A percentile compares a stretch with the other conserved stretches of the same genome.
Conservation (phyloP, 2,329 filamentous ascomycete genomes). For the Botrytis porri region DNA sequence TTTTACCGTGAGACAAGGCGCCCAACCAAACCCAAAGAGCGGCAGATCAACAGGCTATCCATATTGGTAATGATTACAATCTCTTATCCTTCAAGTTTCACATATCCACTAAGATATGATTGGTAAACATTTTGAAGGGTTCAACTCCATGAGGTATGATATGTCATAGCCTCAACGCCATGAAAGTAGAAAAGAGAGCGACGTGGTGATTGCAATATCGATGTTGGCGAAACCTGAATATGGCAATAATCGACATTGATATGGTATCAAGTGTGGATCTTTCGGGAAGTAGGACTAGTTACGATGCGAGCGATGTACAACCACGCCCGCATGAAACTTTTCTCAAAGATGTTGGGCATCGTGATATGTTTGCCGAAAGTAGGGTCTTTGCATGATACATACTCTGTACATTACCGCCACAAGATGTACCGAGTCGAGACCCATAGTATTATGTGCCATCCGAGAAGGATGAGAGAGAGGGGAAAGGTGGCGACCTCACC, state of each 20-base stretch:
- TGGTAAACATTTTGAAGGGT: not conserved
- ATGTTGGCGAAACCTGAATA: not conserved
- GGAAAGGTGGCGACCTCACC: not conserved
- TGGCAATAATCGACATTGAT: slow-evolving; percentile 10
- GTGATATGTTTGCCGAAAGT: slow-evolving; percentile 7
- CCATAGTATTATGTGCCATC: not conserved
- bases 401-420: not conserved
- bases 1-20: not conserved
- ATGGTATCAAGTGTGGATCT: slow-evolving; percentile 1
- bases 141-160: not conserved
- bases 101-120: not conserved
- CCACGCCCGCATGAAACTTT: not conserved
- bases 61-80: not conserved
- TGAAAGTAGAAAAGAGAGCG: not conserved
- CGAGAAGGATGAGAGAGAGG: not conserved
- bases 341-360: not conserved
- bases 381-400: slow-evolving; percentile 1
- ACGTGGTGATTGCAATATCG: not conserved
- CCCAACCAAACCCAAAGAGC: not conserved
- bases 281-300: not conserved
- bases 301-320: too few relatives aligned
- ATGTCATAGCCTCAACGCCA: not conserved
- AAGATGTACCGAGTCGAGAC: not conserved
- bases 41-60: slow-evolving; percentile 11
- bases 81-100: not conserved